phyloP scores from a whole-genome alignment of 371 early-diverging fungal species.

The Catenaria anguillulae region DNA sequence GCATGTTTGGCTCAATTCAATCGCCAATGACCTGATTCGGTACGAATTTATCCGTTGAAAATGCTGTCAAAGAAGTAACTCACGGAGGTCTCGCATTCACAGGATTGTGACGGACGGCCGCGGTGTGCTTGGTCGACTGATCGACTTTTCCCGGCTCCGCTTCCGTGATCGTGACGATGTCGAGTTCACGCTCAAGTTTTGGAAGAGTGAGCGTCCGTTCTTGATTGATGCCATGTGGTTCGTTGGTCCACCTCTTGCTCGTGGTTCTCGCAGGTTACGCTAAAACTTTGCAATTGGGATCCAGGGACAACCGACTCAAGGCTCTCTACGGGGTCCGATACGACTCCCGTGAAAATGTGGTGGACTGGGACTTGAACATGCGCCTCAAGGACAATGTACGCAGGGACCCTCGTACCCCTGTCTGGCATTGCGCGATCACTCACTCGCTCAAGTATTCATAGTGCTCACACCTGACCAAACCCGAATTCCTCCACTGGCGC shows the following conservation, averaged over 20 bases:
- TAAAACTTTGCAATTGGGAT: too few relatives aligned
- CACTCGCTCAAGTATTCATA: not conserved
- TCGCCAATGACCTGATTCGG: constrained; percentile 18
- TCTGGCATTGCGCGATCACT: too few relatives aligned
- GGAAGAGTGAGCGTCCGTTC: constrained; percentile 16
- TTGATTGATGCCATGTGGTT: constrained; percentile 22
- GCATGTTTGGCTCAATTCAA: constrained; percentile 10
- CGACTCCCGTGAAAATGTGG: constrained; percentile 25
- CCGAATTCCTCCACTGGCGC: constrained; percentile 25
- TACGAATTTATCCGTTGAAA: too few relatives aligned
- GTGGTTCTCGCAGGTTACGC: too few relatives aligned
- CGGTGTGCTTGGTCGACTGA: constrained; percentile 13
- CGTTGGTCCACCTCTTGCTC: too few relatives aligned
- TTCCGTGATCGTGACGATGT: constrained; percentile 35
- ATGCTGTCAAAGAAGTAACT: not conserved
- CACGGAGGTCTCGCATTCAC: not conserved
- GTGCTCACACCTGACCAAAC: constrained; percentile 16
- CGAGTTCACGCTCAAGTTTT: constrained; percentile 29
- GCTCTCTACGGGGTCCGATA: constrained; percentile 18
- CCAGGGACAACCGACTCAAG: constrained; percentile 19
- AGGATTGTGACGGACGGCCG: constrained; percentile 21
- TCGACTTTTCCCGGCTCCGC: constrained; percentile 19
- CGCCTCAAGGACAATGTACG: constrained; percentile 21
- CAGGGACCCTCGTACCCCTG: too few relatives aligned
- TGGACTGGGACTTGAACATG: constrained; percentile 44